Base-by-base conservation (phyloP, 768 basidiomycete genomes). In the Boletus coccyginus region DNA sequence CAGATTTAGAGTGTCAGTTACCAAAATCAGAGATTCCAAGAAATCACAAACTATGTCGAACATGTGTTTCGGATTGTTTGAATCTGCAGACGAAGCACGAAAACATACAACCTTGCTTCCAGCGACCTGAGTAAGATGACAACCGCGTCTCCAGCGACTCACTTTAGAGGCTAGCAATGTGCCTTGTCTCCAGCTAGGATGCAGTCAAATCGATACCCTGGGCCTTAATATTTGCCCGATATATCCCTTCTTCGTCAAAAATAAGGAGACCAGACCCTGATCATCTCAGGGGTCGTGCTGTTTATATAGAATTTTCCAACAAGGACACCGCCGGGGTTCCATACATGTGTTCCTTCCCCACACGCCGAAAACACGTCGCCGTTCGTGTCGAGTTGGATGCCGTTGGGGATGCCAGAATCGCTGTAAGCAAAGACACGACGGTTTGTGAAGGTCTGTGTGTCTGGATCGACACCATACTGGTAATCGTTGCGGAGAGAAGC, bases 291-390 rank as follows among this genome's bases (percentile, higher is more conserved):
- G 11, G 62, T 62, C 17, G 66, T 67, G 11, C 60, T 68, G 16
- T 44, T 60, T 1, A 83, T 7, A 17, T 14, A 53, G 17, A 46
- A 53, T 16, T 45, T 53, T 38, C 44, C 44, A 0, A 88, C 70
- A 0, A 88, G 74, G 1, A 75, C 78, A 0, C 86, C 86, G 17
- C 77, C 62, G 7, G 73, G 50, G 59, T 80, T 77, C 79, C 82
- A 84, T 8, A 87, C 84, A 21, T 88, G 81, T 0, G 82, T 81
- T 39, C 87, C 87, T 57, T 90, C 88, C 16, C 82, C 86, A 54
- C 81, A 81, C 1, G 82, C 84, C 3, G 83, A 74, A 65, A 83
- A 90, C 0, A 90, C 80, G 58, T 90, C 89, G 0, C 86, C 86
- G 0, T 76, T 67, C 5, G 72, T 72, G 62, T 91, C 89, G 1